These are phyloP conservation scores for Sarocladiaceae sp. DNA, from an alignment of 2,329 filamentous ascomycete species.

Conservation along the genomic window DNA sequence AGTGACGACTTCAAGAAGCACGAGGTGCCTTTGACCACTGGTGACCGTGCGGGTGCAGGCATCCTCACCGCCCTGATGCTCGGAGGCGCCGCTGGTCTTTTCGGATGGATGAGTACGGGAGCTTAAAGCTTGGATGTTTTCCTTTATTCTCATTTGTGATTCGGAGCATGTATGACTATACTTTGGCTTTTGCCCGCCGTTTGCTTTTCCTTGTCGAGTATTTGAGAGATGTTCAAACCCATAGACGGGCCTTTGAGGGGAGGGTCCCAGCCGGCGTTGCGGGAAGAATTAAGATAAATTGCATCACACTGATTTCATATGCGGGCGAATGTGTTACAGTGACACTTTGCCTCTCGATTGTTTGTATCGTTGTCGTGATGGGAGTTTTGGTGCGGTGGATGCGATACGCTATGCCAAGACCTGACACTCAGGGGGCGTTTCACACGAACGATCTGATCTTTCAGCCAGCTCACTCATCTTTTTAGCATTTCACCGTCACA, in stretches of 20 bases:
- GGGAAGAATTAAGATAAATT: too few relatives aligned
- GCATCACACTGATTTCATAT: not conserved
- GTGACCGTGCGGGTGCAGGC: conserved; percentile 36
- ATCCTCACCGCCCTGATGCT: conserved; percentile 44
- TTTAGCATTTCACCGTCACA: too few relatives aligned
- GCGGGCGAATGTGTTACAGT: not conserved
- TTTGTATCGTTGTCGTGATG: not conserved
- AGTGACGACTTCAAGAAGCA: not conserved
- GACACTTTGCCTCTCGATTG: not conserved
- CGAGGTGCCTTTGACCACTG: conserved; percentile 7
- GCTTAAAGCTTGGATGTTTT: not conserved
- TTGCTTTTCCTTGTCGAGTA: not conserved
- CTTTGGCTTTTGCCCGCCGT: not conserved
- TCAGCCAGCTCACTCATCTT: not conserved
- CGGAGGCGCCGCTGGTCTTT: conserved; percentile 33
- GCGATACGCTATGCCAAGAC: not conserved
- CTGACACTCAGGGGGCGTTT: conserved; percentile 7
- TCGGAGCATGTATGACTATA: not conserved
- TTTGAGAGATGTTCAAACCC: too few relatives aligned
- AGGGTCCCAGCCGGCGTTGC: not conserved
- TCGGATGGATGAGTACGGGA: conserved; percentile 42
- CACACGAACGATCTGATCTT: not conserved
- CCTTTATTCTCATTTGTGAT: not conserved
- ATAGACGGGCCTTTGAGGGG: too few relatives aligned
- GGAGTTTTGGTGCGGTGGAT: not conserved